A percentile compares a stretch with the other conserved stretches of the same genome.
These are phyloP conservation scores for Lepiota venenata DNA, from an alignment of 768 basidiomycete genomes.

Conservation along the genomic window DNA sequence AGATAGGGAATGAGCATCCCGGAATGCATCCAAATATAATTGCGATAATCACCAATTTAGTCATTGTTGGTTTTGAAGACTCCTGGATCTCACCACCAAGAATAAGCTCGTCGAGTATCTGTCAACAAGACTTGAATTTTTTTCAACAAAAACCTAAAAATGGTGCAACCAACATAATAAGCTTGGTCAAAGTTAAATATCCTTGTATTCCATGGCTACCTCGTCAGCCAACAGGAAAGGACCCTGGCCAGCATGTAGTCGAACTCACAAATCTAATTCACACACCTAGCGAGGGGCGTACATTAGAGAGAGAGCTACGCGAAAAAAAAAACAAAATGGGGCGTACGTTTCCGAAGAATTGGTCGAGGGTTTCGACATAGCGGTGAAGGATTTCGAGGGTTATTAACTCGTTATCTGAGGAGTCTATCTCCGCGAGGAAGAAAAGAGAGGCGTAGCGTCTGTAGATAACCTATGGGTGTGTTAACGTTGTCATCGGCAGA, in stretches of 20 bases:
- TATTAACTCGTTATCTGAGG: constrained; percentile 86
- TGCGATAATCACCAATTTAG: constrained; percentile 26
- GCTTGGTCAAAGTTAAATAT: constrained; percentile 99
- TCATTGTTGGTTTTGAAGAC: constrained; percentile 72
- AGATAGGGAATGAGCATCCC: neutral
- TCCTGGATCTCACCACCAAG: constrained; percentile 95
- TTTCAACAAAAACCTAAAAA: neutral
- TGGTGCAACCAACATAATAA: constrained; percentile 58
- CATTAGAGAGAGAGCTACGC: constrained; percentile 50
- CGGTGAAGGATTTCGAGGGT: constrained; percentile 93
- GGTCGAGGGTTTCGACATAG: constrained; percentile 89
- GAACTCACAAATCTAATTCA: constrained; percentile 84
- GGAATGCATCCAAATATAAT: constrained; percentile 9
- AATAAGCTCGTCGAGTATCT: constrained; percentile 92
- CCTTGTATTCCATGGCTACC: constrained; percentile 31
- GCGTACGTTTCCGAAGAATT: constrained; percentile 83
- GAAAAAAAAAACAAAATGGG: constrained; percentile 23
- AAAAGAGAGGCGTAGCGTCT: constrained; percentile 93
- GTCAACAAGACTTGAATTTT: neutral
- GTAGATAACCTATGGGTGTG: constrained; percentile 69
- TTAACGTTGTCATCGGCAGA: too few species aligned
- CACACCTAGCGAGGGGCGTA: constrained; percentile 60
- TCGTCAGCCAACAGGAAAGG: neutral
- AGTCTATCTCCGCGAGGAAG: constrained; percentile 86
- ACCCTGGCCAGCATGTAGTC: neutral